Evolutionary conservation across 768 basidiomycete genomes (phyloP).

Genomic region (Leccinum olivaceopallidum): DNA sequence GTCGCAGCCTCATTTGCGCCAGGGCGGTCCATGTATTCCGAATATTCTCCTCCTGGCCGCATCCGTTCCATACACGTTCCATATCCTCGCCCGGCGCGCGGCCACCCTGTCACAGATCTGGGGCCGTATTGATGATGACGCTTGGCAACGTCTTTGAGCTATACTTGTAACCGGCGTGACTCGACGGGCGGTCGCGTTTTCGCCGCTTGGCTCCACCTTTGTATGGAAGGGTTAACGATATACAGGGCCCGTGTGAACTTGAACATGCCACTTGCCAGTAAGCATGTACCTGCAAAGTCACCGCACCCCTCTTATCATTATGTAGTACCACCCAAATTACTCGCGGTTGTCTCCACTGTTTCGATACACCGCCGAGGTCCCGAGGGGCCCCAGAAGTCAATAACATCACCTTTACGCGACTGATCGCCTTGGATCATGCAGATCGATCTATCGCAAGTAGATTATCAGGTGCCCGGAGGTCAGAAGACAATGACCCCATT

Average conservation of each 20-base stretch:
- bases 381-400: slow-evolving; percentile 5
- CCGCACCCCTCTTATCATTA: not conserved
- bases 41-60: not conserved
- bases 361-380: slow-evolving; percentile 13
- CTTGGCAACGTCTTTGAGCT: not conserved
- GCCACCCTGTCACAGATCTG: not conserved
- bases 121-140: not conserved
- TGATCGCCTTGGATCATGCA: not conserved
- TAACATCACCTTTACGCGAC: not conserved
- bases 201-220: not conserved
- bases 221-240: not conserved
- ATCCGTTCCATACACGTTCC: not conserved
- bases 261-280: not conserved
- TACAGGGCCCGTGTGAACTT: not conserved
- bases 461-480: slow-evolving; percentile 1
- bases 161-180: not conserved
- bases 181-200: not conserved
- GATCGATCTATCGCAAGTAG: slow-evolving; percentile 5
- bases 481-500: not conserved
- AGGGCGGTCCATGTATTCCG: slow-evolving; percentile 4
- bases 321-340: not conserved
- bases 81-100: not conserved
- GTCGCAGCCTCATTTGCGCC: slow-evolving; percentile 11
- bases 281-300: not conserved
- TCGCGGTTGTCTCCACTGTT: not conserved